Evolutionary conservation across 495 filamentous ascomycete species (phyloP).

Genomic region (Penicillium macrosclerotiorum): DNA sequence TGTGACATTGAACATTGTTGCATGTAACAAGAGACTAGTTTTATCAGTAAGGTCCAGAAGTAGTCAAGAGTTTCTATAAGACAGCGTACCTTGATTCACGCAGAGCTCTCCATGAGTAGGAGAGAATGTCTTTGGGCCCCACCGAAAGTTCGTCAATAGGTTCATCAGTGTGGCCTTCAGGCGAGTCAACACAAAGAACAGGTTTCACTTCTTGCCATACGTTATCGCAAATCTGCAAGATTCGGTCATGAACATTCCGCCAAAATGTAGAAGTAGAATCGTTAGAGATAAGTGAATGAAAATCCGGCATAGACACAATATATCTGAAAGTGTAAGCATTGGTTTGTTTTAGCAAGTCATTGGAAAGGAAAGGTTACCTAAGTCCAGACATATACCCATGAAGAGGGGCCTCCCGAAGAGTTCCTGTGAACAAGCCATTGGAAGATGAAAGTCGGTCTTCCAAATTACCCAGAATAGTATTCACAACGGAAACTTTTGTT

Average conservation of each 20-base stretch:
- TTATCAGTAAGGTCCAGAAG: conserved; percentile 36
- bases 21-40: conserved; percentile 54
- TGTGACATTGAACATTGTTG: conserved; percentile 34
- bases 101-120: conserved; percentile 88
- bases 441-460: conserved; percentile 57
- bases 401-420: conserved; percentile 62
- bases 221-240: conserved; percentile 53
- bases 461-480: conserved; percentile 45
- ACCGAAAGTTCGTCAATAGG: conserved; percentile 65
- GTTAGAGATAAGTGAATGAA: conserved; percentile 30
- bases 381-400: conserved; percentile 69
- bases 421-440: conserved; percentile 55
- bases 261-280: conserved; percentile 24
- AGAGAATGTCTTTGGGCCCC: conserved; percentile 80
- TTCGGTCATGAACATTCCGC: conserved; percentile 50
- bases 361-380: conserved; percentile 43
- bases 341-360: not conserved
- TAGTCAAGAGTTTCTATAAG: too few relatives aligned
- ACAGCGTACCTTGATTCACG: conserved; percentile 85
- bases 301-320: conserved; percentile 38
- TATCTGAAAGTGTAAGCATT: conserved; percentile 35
- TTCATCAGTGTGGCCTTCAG: conserved; percentile 80
- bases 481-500: conserved; percentile 42
- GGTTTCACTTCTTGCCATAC: conserved; percentile 75
- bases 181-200: conserved; percentile 85